Conservation (phyloP, 495 filamentous ascomycete species). For the Amphirosellinia nigrospora region DNA sequence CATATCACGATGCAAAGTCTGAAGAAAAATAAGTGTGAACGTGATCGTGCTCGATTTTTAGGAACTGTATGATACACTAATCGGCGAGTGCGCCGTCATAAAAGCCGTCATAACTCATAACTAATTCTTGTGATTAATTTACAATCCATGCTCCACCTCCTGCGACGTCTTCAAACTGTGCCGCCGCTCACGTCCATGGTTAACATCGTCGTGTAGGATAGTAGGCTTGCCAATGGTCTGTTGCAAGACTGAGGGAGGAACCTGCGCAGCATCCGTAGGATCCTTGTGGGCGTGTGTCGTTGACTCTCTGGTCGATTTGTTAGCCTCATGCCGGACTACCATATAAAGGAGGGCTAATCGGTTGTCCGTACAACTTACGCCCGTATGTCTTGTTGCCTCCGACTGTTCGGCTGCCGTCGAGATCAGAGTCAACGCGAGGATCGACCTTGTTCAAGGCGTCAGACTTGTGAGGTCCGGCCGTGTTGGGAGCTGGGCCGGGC, state of each 20-base stretch:
- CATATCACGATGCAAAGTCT: no score
- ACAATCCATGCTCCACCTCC: constrained; percentile 49
- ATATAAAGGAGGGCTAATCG: no score
- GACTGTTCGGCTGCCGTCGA: constrained; percentile 51
- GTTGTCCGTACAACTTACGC: constrained; percentile 47
- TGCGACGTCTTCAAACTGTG: constrained; percentile 47
- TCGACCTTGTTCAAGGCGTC: constrained; percentile 61
- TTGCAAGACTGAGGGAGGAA: constrained; percentile 52
- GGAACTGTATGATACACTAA: constrained; percentile 12
- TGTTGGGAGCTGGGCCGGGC: constrained; percentile 51
- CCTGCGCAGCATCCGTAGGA: constrained; percentile 54
- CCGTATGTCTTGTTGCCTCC: constrained; percentile 54
- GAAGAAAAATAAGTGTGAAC: not conserved
- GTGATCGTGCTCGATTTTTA: not conserved
- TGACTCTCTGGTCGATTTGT: not conserved
- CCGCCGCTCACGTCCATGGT: constrained; percentile 44
- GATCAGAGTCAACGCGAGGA: constrained; percentile 59
- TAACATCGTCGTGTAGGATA: constrained; percentile 45
- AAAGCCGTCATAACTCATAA: constrained; percentile 18
- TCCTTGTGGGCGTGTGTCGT: constrained; percentile 33
- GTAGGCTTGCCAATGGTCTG: constrained; percentile 45
- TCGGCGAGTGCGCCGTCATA: not conserved
- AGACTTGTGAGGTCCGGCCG: constrained; percentile 59
- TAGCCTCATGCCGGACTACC: not conserved
- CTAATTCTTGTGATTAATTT: constrained; percentile 10